phyloP scores from a whole-genome alignment of 2,329 filamentous ascomycete genomes.

The Polychaeton citri region DNA sequence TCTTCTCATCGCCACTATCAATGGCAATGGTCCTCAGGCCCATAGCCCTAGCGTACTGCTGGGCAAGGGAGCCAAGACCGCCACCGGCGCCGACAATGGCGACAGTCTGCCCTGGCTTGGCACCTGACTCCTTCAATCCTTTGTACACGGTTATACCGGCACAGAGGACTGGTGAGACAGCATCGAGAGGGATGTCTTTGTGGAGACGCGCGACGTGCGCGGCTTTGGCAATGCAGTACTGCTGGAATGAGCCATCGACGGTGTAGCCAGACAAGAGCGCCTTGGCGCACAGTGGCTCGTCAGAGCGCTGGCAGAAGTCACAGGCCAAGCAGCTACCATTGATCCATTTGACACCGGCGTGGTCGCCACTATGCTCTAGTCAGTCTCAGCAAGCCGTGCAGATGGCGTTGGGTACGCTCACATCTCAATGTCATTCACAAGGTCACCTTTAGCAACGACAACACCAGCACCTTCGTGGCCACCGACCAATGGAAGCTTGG shows the following conservation, averaged over 20 bases:
- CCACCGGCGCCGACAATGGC: constrained; percentile 80
- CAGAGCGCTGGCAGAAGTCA: constrained; percentile 65
- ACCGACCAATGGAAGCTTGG: constrained; percentile 75
- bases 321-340: constrained; percentile 77
- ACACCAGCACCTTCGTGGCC: constrained; percentile 68
- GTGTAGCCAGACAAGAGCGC: constrained; percentile 77
- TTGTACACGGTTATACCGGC: constrained; percentile 84
- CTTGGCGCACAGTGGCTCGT: constrained; percentile 71
- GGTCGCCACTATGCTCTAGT: constrained; percentile 43
- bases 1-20: constrained; percentile 73
- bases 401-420: constrained; percentile 4
- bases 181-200: constrained; percentile 62
- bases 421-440: constrained; percentile 65
- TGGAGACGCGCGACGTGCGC: constrained; percentile 72
- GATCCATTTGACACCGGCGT: constrained; percentile 83
- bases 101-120: constrained; percentile 59
- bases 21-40: constrained; percentile 69
- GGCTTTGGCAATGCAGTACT: constrained; percentile 81
- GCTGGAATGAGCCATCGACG: constrained; percentile 85
- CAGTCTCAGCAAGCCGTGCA: neutral
- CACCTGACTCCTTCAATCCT: constrained; percentile 73
- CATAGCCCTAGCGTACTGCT: constrained; percentile 88
- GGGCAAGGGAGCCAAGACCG: constrained; percentile 64
- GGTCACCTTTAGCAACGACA: constrained; percentile 64
- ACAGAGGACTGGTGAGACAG: constrained; percentile 67